Evolutionary conservation across 2,329 filamentous ascomycete genomes (phyloP).

Genomic region (Albophoma yamanashiensis): DNA sequence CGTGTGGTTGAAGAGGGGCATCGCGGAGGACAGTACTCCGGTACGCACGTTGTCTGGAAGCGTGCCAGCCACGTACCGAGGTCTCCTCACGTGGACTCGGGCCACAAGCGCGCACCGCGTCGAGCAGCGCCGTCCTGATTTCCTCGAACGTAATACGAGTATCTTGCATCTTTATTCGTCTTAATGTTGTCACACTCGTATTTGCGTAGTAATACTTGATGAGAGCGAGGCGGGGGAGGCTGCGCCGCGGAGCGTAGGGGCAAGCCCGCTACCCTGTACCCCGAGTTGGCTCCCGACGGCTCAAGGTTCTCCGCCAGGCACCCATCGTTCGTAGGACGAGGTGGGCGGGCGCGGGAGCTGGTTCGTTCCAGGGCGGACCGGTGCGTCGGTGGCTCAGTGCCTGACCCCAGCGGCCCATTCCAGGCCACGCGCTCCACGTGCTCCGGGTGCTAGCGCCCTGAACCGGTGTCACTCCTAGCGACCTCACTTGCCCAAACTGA

Average conservation of each 20-base stretch:
- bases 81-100: not conserved
- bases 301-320: not conserved
- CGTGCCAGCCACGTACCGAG: not conserved
- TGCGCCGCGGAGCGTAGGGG: not conserved
- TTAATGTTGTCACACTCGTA: not conserved
- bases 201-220: not conserved
- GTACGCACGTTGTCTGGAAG: not conserved
- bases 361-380: not conserved
- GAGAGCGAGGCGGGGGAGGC: not conserved
- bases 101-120: not conserved
- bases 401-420: not conserved
- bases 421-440: not conserved
- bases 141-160: no score
- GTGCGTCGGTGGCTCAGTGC: not conserved
- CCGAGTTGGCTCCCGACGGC: not conserved
- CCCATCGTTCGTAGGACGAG: not conserved
- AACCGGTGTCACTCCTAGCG: not conserved
- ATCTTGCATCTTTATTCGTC: no score
- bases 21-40: no score
- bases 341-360: not conserved
- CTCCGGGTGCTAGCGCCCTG: not conserved
- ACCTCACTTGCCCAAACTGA: not conserved
- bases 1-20: not conserved
- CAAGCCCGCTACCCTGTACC: not conserved
- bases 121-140: not conserved